Base-by-base conservation (phyloP, 257 asterid genomes). In the Forsythia suspensa region DNA sequence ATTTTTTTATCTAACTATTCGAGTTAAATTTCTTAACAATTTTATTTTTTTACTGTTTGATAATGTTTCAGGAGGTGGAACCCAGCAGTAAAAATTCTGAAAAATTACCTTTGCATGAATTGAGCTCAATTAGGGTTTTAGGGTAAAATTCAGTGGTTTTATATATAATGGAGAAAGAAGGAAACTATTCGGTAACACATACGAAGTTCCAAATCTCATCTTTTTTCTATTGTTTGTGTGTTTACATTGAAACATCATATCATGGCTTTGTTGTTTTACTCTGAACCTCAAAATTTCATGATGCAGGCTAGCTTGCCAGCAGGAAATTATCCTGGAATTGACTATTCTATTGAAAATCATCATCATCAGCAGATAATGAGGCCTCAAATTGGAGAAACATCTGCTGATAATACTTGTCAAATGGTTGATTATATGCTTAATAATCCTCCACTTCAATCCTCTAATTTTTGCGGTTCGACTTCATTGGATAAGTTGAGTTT, bases 401-500 rank as follows among this genome's bases (percentile, higher is more conserved):
- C 89, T 24, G 44, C n/a, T 48, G 83, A 80, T 71, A 73, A 63
- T 80, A 85, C 57, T 67, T 86, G 80, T 10, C 89, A 85, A 52
- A 86, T 88, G 76, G 94, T 87, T 63, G 97, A 94, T 85, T 89
- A 88, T 79, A 86, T 88, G 93, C 81, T 92, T 11, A 84, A 91
- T 8, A 86, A 80, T 80, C 85, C 86, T 6, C 79, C 73, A 5
- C 72, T 80, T 29, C 84, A 42, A 41, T 42, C 91, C 2, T 51
- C 89, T 1, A 84, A 68, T 65, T 86, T 82, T 1, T 85, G 84
- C 63, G 85, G 87, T 37, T 81, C 92, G 12, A 82, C 80, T 72
- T 92, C 97, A 16, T 84, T 87, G 67, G 97, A 92, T 84, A 92
- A 91, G 87, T 59, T 94, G 81, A 92, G 94, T 81, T 94, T 94